Base-by-base conservation (phyloP, 495 filamentous ascomycete genomes). In the Penicillium simplicissimum region DNA sequence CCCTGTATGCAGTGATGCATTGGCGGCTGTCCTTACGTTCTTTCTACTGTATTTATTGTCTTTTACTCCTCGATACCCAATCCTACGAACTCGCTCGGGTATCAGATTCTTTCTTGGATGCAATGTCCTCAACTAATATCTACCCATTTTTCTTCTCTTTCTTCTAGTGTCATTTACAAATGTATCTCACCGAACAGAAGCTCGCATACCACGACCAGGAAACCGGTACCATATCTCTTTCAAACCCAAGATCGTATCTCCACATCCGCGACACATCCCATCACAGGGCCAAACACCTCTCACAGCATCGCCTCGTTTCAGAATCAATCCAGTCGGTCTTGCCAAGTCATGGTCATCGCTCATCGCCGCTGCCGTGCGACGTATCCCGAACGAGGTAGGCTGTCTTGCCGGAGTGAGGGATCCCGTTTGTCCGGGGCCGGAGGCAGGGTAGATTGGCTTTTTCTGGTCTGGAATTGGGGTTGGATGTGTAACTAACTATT, bases 271-370 rank as follows among this genome's bases (percentile, higher is more conserved):
- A 21, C 42, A 33, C 33, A 15, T 28, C 21, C 23, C 49, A 58
- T 58, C 58, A 62, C 47, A 52, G 33, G 58, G 57, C 31, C 49
- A 42, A 35, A 37, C 42, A 52, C 3, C 35, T 55, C 42, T 52
- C 60, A 55, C 59, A 60, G 33, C 53, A 43, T 43, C 51, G 10
- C 15, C 33, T 4, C 34, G 52, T 58, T 67, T 65, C 59, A 58
- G 43, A 67, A 62, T 55, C 58, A 4, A 47, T 8, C 61, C 55
- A 55, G 51, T 23, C 48, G 55, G 23, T n/a, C 33, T 10, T 1
- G 33, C 21, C 21, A 0, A 17, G 19, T 43, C n/a, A 6, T 3
- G 28, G 21, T 2, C 37, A 49, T 49, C 38, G 40, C 31, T 35
- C 43, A 28, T 19, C 40, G 40, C 17, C 31, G 23, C 45, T 31